Evolutionary conservation across 768 basidiomycete genomes (phyloP), one percentile per base, ranked within the genome.

Genomic region (Cystobasidium onofrii): DNA sequence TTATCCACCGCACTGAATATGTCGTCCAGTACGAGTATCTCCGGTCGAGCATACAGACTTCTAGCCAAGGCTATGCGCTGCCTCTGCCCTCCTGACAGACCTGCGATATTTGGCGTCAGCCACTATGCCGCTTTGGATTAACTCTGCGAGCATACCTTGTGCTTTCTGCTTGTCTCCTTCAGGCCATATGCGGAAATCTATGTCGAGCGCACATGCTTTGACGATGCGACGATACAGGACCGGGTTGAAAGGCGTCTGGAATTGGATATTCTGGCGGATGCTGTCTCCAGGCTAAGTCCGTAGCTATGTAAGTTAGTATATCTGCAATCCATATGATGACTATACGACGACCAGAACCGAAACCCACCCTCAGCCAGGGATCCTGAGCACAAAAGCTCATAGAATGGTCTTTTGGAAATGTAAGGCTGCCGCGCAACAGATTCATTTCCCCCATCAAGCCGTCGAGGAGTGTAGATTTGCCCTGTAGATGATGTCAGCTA

Each of bases 1-100:
- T 46, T 54, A 54, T 75, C 74, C 4, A 75, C 31, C 18, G 74
- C 74, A 39, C 74, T 75, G 73, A 75, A 75, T n/a, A 75, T 39
- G 33, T 75, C 74, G 54, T 75, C 74, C 33, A 73, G 39, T 13
- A 75, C 36, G 29, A 73, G 39, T 7, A 71, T n/a, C 17, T 73
- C 72, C 1, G 73, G 72, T 62, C 64, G 39, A 17, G 74, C 54
- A 25, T 75, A 75, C 1, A 75, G 54, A n/a, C 55, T 57, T 23
- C 74, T 41, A 18, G 71, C 71, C 17, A 75, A 74, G 1, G 74
- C 74, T 29, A 75, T 62, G 9, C 74, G 50, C 34, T 57, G 54
- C 18, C 39, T 50, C 31, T 73, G 74, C 6, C 73, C 73, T 4
- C 72, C 74, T 27, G 73, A 75, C 6, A 73, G 55, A 60, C 57